phyloP scores from a whole-genome alignment of 2,329 filamentous ascomycete genomes.

The Stagonosporopsis rhizophila region DNA sequence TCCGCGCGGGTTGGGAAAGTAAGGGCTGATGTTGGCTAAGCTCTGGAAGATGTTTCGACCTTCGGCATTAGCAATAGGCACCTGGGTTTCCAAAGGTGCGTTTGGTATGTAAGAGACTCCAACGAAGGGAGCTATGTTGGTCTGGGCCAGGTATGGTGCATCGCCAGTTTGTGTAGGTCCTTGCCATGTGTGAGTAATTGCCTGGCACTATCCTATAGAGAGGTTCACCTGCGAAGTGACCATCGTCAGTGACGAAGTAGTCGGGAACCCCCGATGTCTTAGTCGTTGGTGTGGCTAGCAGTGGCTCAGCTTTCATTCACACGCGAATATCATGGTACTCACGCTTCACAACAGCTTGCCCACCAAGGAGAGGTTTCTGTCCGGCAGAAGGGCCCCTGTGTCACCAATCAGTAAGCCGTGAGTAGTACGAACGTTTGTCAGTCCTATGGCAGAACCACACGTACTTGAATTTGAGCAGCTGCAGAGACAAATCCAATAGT shows the following conservation, averaged over 20 bases:
- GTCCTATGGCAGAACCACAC: constrained; percentile 10
- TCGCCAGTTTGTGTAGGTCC: constrained; percentile 75
- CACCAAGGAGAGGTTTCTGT: constrained; percentile 27
- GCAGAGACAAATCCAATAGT: constrained; percentile 34
- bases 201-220: neutral
- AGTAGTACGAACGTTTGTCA: neutral
- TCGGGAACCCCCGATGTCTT: constrained; percentile 37
- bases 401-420: neutral
- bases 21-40: constrained; percentile 74
- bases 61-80: constrained; percentile 65
- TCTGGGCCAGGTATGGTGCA: constrained; percentile 75
- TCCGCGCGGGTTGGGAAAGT: constrained; percentile 70
- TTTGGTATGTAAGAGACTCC: constrained; percentile 71
- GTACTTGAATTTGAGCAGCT: constrained; percentile 34
- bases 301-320: constrained; percentile 14
- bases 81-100: constrained; percentile 72
- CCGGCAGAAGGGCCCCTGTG: constrained; percentile 16
- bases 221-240: constrained; percentile 37
- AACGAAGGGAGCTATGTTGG: constrained; percentile 69
- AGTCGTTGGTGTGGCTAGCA: constrained; percentile 29
- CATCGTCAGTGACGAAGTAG: constrained; percentile 44
- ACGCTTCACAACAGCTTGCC: constrained; percentile 29
- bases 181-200: constrained; percentile 20
- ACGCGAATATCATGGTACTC: constrained; percentile 20
- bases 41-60: constrained; percentile 73